Percentiles rank a stretch among this genome's conserved stretches.
phyloP scores from a whole-genome alignment of 2,329 filamentous ascomycete genomes.

The Dendryphion nanum region DNA sequence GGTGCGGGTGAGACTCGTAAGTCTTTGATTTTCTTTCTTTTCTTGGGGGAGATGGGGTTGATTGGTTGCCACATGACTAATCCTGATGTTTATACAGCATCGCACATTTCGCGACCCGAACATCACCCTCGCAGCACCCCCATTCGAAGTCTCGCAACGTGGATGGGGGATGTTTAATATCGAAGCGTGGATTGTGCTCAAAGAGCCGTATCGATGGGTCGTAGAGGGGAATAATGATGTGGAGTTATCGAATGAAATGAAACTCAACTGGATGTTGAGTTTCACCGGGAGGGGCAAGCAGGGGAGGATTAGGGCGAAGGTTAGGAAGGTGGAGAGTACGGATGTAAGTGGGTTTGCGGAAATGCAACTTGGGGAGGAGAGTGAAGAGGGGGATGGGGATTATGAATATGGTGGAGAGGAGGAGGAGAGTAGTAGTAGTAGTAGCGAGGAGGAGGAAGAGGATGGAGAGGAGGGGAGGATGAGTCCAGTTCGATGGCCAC shows the following conservation, averaged over 20 bases:
- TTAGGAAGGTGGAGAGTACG: conserved; percentile 30
- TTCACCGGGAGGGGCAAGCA: conserved; percentile 43
- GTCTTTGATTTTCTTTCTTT: too few relatives aligned
- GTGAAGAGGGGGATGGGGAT: too few relatives aligned
- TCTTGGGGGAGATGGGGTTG: neutral
- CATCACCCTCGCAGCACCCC: conserved; percentile 33
- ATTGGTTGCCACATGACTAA: neutral
- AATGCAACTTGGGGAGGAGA: too few relatives aligned
- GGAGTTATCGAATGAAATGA: conserved; percentile 33
- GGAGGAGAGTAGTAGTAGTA: too few relatives aligned
- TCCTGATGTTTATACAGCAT: conserved; percentile 27
- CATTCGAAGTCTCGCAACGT: conserved; percentile 41
- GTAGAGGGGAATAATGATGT: conserved; percentile 35
- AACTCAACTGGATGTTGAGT: conserved; percentile 44
- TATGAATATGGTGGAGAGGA: too few relatives aligned
- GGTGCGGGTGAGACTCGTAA: conserved; percentile 39
- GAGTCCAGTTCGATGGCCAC: conserved; percentile 6
- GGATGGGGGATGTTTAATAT: conserved; percentile 47
- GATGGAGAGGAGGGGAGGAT: conserved; percentile 16
- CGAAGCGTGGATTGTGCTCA: conserved; percentile 41
- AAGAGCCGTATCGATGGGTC: conserved; percentile 46
- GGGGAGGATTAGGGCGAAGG: conserved; percentile 41
- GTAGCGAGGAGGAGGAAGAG: conserved; percentile 13
- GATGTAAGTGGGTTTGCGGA: too few relatives aligned
- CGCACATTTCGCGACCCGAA: conserved; percentile 43